These are phyloP conservation scores for Parmales sp. DNA, from an alignment of 108 stramenopile genomes.

Conservation along the genomic window DNA sequence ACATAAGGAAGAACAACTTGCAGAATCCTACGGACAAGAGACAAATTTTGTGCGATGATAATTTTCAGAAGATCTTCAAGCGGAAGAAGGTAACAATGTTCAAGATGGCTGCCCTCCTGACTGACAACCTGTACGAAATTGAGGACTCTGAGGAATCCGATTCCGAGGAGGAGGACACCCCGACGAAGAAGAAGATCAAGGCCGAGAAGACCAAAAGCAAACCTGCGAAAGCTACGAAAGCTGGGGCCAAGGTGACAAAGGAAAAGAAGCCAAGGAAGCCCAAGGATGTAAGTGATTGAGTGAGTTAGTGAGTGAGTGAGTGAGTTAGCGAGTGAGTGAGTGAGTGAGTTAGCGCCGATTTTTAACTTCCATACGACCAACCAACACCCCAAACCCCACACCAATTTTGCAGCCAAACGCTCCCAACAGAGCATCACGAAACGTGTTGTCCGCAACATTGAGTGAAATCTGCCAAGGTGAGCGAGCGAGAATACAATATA, in stretches of 20 bases:
- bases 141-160: background rate
- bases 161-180: background rate
- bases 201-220: background rate
- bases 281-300: no score
- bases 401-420: no score
- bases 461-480: no score
- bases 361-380: no score
- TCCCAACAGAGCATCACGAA: no score
- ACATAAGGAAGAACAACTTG: conserved; percentile 63
- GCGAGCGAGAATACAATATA: no score
- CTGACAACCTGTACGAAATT: background rate
- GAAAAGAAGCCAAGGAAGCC: background rate
- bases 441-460: no score
- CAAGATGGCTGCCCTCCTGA: background rate
- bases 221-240: background rate
- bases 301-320: no score
- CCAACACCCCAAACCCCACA: conserved; percentile 7
- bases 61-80: conserved; percentile 31
- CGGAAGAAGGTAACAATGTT: conserved; percentile 41
- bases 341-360: no score
- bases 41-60: conserved; percentile 59
- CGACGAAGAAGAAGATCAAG: background rate
- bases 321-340: no score
- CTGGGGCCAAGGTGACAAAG: background rate
- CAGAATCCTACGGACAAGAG: conserved; percentile 75